Evolutionary conservation across 805 yeast species (phyloP).

Genomic region (Kazachstania bromeliacearum): DNA sequence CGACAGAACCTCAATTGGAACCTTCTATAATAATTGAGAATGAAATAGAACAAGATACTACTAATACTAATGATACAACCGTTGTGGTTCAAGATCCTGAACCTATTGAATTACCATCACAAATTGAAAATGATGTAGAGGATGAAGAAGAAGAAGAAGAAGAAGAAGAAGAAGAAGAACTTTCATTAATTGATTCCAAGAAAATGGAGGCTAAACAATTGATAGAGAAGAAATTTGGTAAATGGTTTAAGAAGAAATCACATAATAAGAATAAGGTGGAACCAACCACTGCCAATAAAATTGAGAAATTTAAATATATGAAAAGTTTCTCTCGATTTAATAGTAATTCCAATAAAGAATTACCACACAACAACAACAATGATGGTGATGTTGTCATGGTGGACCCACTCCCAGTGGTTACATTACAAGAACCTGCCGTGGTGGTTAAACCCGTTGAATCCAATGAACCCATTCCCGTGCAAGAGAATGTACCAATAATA

Average conservation of each 20-base stretch:
- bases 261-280: slow-evolving; percentile 8
- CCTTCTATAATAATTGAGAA: neutral
- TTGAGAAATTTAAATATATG: too few species aligned
- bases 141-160: slow-evolving; percentile 1
- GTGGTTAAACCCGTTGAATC: too few species aligned
- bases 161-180: neutral
- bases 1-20: slow-evolving; percentile 7
- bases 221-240: slow-evolving; percentile 21
- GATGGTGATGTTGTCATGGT: neutral
- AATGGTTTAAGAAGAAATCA: slow-evolving; percentile 14
- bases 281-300: too few species aligned
- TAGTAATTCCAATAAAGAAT: neutral
- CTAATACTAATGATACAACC: too few species aligned
- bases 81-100: too few species aligned
- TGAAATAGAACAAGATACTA: neutral
- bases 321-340: too few species aligned
- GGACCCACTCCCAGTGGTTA: neutral
- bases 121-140: neutral
- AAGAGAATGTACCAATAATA: neutral
- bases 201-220: slow-evolving; percentile 10
- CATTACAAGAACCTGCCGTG: too few species aligned
- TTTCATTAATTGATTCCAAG: slow-evolving; percentile 5
- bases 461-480: too few species aligned
- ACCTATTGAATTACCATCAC: neutral
- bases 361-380: slow-evolving; percentile 4